Evolutionary conservation across 176 grass and related monocot species (phyloP).

Genomic region (Thinopyrum elongatum): DNA sequence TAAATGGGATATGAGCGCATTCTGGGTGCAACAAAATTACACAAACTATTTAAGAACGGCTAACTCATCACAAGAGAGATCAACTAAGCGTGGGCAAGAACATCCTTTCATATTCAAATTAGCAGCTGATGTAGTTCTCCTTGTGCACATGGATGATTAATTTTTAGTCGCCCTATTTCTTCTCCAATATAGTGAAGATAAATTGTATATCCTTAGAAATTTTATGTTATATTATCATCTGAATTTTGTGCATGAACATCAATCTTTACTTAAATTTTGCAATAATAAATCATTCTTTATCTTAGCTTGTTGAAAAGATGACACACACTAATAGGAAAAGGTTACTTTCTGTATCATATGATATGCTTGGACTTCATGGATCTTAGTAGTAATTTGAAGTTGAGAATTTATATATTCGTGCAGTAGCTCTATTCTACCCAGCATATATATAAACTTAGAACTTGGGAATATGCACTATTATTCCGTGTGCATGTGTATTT

Average conservation of each 20-base stretch:
- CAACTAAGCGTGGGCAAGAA: background rate
- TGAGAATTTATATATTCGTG: background rate
- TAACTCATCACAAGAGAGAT: background rate
- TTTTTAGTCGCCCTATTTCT: background rate
- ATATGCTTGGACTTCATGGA: background rate
- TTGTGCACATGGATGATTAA: background rate
- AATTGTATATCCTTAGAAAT: background rate
- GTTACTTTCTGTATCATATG: background rate
- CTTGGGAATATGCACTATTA: background rate
- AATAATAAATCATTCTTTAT: background rate
- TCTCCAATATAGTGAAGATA: background rate
- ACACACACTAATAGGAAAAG: background rate
- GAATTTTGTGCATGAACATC: background rate
- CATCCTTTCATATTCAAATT: background rate
- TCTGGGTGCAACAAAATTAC: background rate
- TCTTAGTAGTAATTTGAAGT: background rate
- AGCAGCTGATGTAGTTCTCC: background rate
- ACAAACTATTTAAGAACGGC: background rate
- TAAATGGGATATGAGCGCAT: background rate
- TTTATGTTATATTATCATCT: background rate
- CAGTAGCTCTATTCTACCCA: background rate
- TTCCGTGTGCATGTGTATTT: background rate
- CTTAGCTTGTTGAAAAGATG: background rate
- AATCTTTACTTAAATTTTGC: background rate
- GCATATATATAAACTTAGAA: background rate